Conservation (phyloP, 768 basidiomycete genomes). For the Lentinus brumalis region DNA sequence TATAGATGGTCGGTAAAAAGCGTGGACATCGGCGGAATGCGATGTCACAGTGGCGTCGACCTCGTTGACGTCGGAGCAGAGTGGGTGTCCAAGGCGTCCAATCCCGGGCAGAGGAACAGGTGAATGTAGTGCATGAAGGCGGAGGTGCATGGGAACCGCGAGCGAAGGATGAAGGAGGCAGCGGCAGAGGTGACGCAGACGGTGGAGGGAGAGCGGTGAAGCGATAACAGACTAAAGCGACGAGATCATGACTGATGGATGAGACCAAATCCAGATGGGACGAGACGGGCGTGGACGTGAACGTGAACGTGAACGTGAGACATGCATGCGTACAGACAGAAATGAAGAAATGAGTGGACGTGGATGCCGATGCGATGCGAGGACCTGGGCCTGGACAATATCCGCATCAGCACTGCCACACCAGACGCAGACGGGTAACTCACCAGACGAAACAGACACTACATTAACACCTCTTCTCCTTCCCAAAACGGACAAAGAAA, state of each 20-base stretch:
- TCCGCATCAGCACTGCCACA: background rate
- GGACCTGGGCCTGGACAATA: background rate
- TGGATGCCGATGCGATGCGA: conserved; percentile 11
- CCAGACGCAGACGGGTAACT: background rate
- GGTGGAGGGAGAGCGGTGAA: background rate
- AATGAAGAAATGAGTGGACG: conserved; percentile 1
- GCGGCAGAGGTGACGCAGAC: background rate
- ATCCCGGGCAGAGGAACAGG: background rate
- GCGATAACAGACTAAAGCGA: conserved; percentile 20
- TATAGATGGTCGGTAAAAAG: too few relatives aligned
- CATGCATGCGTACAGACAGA: conserved; percentile 12
- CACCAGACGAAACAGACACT: conserved; percentile 7
- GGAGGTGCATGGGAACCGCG: background rate
- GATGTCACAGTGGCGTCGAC: too few relatives aligned
- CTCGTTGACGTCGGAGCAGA: too few relatives aligned
- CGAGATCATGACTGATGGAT: conserved; percentile 18
- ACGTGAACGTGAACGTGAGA: background rate
- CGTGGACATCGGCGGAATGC: too few relatives aligned
- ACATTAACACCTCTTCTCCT: background rate
- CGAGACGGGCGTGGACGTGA: conserved; percentile 6
- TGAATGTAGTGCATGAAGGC: background rate
- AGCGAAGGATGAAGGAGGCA: background rate
- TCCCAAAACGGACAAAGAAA: background rate
- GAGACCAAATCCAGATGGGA: background rate
- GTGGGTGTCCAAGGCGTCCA: too few relatives aligned